Evolutionary conservation across 1,139 yeast species (phyloP), one percentile per base, ranked within the genome.

Genomic region (Suhomyces terraborum): DNA sequence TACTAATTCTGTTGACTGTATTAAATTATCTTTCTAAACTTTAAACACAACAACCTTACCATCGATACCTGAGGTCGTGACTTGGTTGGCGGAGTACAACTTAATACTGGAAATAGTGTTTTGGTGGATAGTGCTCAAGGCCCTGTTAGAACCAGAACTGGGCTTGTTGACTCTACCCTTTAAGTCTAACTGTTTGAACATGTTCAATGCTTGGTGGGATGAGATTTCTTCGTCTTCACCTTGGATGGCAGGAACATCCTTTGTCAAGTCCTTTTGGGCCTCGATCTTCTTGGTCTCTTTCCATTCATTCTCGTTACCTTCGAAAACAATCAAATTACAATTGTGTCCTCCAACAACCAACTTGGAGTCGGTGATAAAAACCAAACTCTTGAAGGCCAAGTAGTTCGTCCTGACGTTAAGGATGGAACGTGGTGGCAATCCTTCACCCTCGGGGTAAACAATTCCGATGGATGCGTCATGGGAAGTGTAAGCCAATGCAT

Each of bases 101-200:
- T 87, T 81, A 51, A 91, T 77, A 39, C 82, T 78, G 38, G 84
- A 79, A 59, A 94, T 88, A 22, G 97, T 84, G 67, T 91, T 93
- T 64, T 91, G 97, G 65, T 93, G 98, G 46, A 88, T 80, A 13
- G 96, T 88, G 46, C 75, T 76, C 58, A 85, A 74, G 37, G 77
- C 79, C 41, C 77, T 74, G 26, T 64, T 59, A 27, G 77, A 67
- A 18, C 69, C 66, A 38, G 48, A 47, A 35, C 51, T 48, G 20
- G 72, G 66, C 47, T 74, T 69, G 50, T 76, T 72, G 39, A 79
- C 82, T 45, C 88, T 78, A 42, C 98, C 98, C 74, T 89, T 91
- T 64, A 93, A 77, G 66, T 93, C 99, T 76, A 93, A 74, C 65
- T 93, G 96, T 65, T 89, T 84, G 70, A 94, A 94, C 93, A 93